Percentiles rank a stretch among this genome's conserved stretches.
phyloP scores from a whole-genome alignment of 306 rosid genomes.

The Trifolium repens region DNA sequence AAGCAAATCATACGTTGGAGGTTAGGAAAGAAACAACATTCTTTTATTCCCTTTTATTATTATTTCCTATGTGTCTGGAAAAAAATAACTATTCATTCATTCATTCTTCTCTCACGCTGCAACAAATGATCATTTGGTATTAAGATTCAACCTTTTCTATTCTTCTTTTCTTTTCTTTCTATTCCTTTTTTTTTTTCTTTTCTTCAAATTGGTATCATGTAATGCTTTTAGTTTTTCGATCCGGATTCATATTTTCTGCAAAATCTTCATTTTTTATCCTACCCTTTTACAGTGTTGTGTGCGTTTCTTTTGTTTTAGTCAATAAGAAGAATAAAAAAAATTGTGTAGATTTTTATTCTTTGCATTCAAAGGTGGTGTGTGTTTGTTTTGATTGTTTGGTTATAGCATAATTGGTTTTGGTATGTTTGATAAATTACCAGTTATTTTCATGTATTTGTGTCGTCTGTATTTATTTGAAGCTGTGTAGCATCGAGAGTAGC shows the following conservation, averaged over 20 bases:
- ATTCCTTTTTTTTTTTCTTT: neutral
- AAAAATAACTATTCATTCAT: neutral
- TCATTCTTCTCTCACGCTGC: neutral
- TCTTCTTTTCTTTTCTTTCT: neutral
- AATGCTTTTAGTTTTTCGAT: conserved; percentile 29
- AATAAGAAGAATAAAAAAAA: neutral
- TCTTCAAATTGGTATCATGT: neutral
- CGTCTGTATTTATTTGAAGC: neutral
- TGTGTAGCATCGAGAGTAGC: neutral
- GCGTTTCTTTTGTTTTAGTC: neutral
- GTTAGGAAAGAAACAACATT: no score
- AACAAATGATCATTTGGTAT: conserved; percentile 3
- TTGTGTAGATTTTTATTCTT: neutral
- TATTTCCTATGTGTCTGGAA: no score
- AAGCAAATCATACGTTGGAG: no score
- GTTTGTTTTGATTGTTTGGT: neutral
- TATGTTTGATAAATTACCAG: neutral
- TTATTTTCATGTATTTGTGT: conserved; percentile 1
- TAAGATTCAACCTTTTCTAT: neutral
- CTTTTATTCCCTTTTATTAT: no score
- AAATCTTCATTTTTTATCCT: conserved; percentile 27
- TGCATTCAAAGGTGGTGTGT: neutral
- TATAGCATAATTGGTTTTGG: neutral
- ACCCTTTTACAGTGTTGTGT: conserved; percentile 9
- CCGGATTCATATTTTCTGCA: conserved; percentile 15